A percentile compares a stretch with the other conserved stretches of the same genome.
Evolutionary conservation across 257 asterid species (phyloP).

Genomic region (Gynochthodes officinalis): DNA sequence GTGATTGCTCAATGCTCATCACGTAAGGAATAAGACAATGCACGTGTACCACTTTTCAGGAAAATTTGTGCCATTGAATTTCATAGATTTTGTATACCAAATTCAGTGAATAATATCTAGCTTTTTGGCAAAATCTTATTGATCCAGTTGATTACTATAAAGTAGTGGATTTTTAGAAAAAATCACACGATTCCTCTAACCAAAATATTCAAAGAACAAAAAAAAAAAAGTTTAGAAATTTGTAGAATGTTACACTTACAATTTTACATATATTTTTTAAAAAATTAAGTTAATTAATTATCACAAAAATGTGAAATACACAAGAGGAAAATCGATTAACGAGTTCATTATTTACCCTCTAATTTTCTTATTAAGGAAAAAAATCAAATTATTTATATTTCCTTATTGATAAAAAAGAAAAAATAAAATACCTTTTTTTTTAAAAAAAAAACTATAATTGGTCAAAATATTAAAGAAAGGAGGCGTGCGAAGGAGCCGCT

Average conservation of each 20-base stretch:
- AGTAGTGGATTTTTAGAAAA: background rate
- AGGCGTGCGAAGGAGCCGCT: constrained; percentile 1
- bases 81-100: background rate
- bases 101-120: background rate
- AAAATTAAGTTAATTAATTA: no score
- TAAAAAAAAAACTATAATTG: no score
- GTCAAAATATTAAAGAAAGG: background rate
- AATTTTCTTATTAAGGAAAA: background rate
- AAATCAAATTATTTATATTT: background rate
- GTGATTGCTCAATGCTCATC: no score
- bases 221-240: background rate
- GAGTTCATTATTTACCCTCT: background rate
- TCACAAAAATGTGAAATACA: background rate
- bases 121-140: background rate
- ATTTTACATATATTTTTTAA: background rate
- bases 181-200: background rate
- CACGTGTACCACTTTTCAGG: background rate
- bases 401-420: no score
- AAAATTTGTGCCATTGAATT: background rate
- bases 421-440: no score
- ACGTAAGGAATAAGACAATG: no score
- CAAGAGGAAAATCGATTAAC: background rate
- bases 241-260: background rate
- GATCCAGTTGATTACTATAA: background rate
- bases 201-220: background rate